Evolutionary conservation across 208 protist species (phyloP).

Genomic region (Naegleria gruberi): DNA sequence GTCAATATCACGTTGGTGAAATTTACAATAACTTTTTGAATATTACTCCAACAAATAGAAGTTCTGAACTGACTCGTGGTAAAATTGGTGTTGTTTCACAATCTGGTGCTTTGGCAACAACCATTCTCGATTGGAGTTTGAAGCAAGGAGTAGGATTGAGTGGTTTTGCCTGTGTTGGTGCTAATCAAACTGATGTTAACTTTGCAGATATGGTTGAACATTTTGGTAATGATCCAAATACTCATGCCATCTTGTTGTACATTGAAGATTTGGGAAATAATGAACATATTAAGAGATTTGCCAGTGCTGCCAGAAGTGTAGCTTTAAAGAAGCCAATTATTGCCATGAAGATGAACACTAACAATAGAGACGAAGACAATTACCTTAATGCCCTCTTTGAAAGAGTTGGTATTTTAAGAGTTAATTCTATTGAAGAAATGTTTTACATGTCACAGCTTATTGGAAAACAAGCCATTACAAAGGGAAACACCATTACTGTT

Average conservation of each 20-base stretch:
- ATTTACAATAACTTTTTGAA: background rate
- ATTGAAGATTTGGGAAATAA: background rate
- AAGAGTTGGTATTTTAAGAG: background rate
- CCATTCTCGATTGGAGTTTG: background rate
- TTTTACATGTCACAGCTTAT: background rate
- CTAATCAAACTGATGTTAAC: background rate
- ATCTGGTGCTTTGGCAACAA: background rate
- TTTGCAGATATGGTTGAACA: background rate
- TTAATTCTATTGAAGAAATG: background rate
- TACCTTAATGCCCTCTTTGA: background rate
- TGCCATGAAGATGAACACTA: background rate
- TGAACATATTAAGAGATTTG: background rate
- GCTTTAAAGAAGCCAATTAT: slow-evolving; percentile 7
- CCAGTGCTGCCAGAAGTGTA: background rate
- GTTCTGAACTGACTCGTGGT: background rate
- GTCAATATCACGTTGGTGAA: background rate
- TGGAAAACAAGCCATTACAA: background rate
- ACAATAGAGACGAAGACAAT: background rate
- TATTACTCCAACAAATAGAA: background rate
- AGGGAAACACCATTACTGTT: background rate
- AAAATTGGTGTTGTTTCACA: background rate
- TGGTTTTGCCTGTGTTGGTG: background rate
- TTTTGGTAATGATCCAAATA: background rate
- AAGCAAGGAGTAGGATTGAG: background rate
- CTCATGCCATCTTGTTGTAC: slow-evolving; percentile 8